Evolutionary conservation across 1,284 basidiomycete genomes (phyloP).

Genomic region (Salmacisia buchloeana): DNA sequence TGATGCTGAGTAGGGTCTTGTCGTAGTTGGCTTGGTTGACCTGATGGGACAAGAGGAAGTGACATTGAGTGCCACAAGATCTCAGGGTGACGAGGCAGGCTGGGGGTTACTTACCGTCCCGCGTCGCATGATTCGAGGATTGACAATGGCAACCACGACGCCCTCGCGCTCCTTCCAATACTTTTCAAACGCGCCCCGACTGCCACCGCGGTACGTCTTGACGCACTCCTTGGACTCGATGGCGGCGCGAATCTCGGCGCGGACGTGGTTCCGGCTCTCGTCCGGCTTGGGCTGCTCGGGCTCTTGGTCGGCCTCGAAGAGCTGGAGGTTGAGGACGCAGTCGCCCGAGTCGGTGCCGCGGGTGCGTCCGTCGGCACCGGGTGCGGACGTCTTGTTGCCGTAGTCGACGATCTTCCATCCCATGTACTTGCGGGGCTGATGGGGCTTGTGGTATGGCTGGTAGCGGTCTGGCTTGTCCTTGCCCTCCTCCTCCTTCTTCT

Average conservation of each 20-base stretch:
- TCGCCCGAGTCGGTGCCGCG: constrained; percentile 62
- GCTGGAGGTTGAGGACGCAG: constrained; percentile 70
- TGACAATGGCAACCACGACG: constrained; percentile 80
- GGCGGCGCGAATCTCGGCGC: neutral
- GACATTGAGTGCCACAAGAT: neutral
- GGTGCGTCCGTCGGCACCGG: constrained; percentile 49
- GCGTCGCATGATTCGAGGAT: constrained; percentile 78
- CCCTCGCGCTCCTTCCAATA: constrained; percentile 79
- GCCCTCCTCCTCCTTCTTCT: constrained; percentile 45
- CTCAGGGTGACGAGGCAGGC: neutral
- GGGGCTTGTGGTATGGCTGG: constrained; percentile 52
- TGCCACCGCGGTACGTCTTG: constrained; percentile 61
- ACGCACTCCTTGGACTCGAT: neutral
- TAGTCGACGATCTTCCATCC: constrained; percentile 80
- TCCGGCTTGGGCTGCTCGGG: neutral
- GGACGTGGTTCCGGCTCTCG: constrained; percentile 54
- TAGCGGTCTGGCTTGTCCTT: constrained; percentile 54
- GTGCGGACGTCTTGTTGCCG: constrained; percentile 58
- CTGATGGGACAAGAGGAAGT: neutral
- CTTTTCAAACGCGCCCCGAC: constrained; percentile 81
- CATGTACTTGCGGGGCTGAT: constrained; percentile 72
- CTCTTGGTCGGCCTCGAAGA: constrained; percentile 75
- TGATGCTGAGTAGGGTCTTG: constrained; percentile 73
- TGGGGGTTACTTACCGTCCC: constrained; percentile 60
- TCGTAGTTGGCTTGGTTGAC: constrained; percentile 29